phyloP scores from a whole-genome alignment of 305 asterid species.

The Ajuga reptans region DNA sequence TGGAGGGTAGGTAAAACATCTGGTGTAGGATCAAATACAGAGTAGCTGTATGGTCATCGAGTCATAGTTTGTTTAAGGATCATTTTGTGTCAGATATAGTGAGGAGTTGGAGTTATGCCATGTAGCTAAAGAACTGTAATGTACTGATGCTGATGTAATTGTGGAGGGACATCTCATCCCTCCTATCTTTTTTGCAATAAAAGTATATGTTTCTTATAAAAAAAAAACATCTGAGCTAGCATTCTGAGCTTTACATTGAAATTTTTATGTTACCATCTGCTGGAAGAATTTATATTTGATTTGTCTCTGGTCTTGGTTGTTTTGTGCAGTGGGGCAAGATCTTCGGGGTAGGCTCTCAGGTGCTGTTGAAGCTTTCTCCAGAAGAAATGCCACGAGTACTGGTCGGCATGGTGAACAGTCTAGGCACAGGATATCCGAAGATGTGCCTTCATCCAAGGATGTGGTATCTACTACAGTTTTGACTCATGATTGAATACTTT shows the following conservation, averaged over 20 bases:
- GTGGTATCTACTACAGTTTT: constrained; percentile 47
- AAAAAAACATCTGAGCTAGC: no score
- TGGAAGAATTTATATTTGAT: constrained; percentile 6
- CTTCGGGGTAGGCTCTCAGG: constrained; percentile 78
- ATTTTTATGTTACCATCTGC: background rate
- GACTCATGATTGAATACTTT: background rate
- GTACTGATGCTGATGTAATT: no score
- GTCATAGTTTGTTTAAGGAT: no score
- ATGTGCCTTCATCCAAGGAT: constrained; percentile 79
- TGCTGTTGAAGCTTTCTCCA: constrained; percentile 78
- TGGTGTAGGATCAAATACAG: no score
- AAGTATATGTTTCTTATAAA: no score
- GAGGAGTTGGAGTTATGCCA: no score
- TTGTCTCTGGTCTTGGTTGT: constrained; percentile 17
- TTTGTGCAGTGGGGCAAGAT: constrained; percentile 57
- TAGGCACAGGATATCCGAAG: constrained; percentile 56
- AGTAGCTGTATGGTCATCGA: no score
- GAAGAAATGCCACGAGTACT: constrained; percentile 57
- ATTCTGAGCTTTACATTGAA: background rate
- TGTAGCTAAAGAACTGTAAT: no score
- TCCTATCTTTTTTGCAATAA: no score
- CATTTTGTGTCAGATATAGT: no score
- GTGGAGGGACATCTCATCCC: no score
- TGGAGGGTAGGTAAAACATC: no score
- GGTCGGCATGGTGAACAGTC: constrained; percentile 66